These are phyloP conservation scores for Cornus florida DNA, from an alignment of 148 eudicot genomes.

Conservation along the genomic window DNA sequence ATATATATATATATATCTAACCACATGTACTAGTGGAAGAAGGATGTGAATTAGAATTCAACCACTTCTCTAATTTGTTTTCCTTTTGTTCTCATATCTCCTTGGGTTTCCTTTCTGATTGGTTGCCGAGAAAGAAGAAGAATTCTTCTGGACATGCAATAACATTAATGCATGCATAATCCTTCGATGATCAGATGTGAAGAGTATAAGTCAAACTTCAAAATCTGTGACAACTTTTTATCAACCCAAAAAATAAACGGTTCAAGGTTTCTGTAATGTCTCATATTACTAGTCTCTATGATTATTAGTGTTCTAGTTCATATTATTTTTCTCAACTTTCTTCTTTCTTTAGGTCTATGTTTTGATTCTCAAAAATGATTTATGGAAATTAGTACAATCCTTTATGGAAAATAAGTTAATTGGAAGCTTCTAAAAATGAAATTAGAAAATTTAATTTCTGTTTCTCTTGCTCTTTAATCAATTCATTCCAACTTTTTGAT, in stretches of 20 bases:
- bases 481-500: no score
- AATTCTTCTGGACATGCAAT: background rate
- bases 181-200: background rate
- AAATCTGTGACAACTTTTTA: no score
- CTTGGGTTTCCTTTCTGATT: no score
- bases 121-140: background rate
- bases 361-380: background rate
- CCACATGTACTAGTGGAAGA: background rate
- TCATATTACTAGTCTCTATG: background rate
- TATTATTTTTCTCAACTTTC: background rate
- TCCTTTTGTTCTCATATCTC: no score
- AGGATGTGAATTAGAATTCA: background rate
- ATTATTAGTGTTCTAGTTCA: no score
- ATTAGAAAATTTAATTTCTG: no score
- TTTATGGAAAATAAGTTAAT: no score
- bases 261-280: background rate
- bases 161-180: background rate
- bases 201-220: no score
- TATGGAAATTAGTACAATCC: background rate
- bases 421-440: no score
- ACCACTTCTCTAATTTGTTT: no score
- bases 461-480: no score
- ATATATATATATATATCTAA: no score
- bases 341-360: background rate
- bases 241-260: background rate